phyloP scores from a whole-genome alignment of 75 land plant species.

The Chamaecyparis obtusa region DNA sequence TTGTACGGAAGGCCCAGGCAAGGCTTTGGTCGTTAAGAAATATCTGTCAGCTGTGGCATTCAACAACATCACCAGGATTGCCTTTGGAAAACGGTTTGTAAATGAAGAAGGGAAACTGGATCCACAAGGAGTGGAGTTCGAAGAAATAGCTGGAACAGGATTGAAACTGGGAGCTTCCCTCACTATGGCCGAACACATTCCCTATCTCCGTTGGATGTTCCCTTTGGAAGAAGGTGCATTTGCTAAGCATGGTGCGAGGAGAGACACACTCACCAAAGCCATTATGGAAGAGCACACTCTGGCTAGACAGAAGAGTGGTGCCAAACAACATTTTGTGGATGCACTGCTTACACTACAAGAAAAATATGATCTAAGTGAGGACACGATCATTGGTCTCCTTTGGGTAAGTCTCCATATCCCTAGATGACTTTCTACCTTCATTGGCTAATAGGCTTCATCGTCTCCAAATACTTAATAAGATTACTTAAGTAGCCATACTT shows the following conservation, averaged over 20 bases:
- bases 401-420: conserved; percentile 58
- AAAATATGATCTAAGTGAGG: conserved; percentile 86
- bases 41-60: conserved; percentile 83
- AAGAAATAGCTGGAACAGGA: conserved; percentile 74
- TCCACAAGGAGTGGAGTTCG: conserved; percentile 86
- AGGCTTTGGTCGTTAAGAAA: conserved; percentile 50
- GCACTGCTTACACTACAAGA: conserved; percentile 80
- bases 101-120: conserved; percentile 70
- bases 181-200: conserved; percentile 75
- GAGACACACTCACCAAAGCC: conserved; percentile 70
- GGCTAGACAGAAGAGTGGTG: conserved; percentile 36
- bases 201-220: conserved; percentile 85
- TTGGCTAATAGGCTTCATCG: background rate
- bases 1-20: conserved; percentile 14
- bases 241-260: conserved; percentile 52
- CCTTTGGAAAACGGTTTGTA: conserved; percentile 91
- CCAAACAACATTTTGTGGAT: conserved; percentile 94
- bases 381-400: conserved; percentile 90
- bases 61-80: conserved; percentile 95
- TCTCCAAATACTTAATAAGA: too few species aligned
- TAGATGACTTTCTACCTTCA: background rate
- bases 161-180: conserved; percentile 82
- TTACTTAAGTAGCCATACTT: background rate
- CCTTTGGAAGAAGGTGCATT: conserved; percentile 80
- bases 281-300: conserved; percentile 89